Evolutionary conservation across 2,329 filamentous ascomycete genomes (phyloP).

Genomic region (Fusarium pseudoanthophilum): DNA sequence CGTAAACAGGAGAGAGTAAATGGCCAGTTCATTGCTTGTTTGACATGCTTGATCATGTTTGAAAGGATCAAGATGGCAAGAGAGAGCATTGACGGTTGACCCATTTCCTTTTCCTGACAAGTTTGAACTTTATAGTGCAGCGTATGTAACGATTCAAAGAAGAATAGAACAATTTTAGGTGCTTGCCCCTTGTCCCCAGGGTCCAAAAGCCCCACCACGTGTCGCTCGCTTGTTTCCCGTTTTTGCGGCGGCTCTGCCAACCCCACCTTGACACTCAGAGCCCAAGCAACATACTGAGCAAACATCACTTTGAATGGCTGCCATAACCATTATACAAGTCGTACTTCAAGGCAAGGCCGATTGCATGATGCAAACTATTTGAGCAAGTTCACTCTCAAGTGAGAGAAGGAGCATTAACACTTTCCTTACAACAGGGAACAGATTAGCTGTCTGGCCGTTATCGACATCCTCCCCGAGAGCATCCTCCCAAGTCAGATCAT

Average conservation of each 20-base stretch:
- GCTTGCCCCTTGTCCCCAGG: slow-evolving; percentile 17
- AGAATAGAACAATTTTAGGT: neutral
- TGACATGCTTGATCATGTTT: slow-evolving; percentile 11
- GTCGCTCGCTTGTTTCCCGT: slow-evolving; percentile 20
- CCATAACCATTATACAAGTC: neutral
- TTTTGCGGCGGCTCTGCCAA: slow-evolving; percentile 25
- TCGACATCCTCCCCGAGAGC: slow-evolving; percentile 1
- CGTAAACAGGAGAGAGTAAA: neutral
- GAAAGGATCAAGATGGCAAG: neutral
- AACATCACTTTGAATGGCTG: neutral
- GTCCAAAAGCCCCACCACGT: slow-evolving; percentile 36
- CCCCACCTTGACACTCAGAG: neutral
- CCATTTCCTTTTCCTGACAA: neutral
- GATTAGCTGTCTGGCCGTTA: too few species aligned
- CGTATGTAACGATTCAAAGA: neutral
- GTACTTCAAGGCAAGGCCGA: neutral
- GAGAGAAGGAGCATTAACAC: neutral
- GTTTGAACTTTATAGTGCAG: neutral
- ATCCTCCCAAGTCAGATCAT: slow-evolving; percentile 38
- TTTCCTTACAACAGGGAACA: neutral
- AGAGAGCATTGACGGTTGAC: neutral
- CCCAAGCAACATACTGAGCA: neutral
- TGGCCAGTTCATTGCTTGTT: slow-evolving; percentile 6
- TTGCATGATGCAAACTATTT: neutral
- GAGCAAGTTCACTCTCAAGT: neutral